Evolutionary conservation across 139 green algal species (phyloP).

Genomic region (Zygnema cylindricum): DNA sequence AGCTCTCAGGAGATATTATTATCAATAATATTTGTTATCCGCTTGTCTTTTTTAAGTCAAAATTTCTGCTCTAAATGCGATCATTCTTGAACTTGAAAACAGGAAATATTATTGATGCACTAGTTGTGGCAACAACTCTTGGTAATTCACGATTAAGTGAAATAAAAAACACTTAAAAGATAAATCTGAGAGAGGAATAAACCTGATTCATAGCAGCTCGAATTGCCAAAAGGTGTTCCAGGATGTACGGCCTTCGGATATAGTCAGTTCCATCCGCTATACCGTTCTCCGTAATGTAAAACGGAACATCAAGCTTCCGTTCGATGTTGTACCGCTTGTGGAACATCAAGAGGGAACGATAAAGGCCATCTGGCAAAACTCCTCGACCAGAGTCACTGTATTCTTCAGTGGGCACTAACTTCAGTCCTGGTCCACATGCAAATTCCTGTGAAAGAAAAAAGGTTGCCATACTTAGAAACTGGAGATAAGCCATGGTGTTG

Average conservation of each 20-base stretch:
- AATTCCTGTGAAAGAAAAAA: conserved; percentile 31
- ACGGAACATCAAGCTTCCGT: background rate
- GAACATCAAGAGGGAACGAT: conserved; percentile 42
- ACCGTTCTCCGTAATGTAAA: conserved; percentile 56
- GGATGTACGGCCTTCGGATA: conserved; percentile 42
- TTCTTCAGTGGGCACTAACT: conserved; percentile 33
- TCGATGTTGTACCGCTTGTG: conserved; percentile 49
- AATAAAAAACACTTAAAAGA: too few relatives aligned
- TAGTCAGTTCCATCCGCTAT: conserved; percentile 51
- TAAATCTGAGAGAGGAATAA: too few relatives aligned
- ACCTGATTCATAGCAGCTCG: conserved; percentile 37
- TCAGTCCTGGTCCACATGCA: conserved; percentile 20
- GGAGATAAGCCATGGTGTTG: too few relatives aligned
- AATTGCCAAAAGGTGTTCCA: conserved; percentile 52
- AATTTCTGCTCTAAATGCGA: too few relatives aligned
- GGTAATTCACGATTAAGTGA: too few relatives aligned
- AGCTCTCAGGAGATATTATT: too few relatives aligned
- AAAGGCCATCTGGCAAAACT: conserved; percentile 58
- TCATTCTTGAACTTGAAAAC: too few relatives aligned
- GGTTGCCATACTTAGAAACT: too few relatives aligned
- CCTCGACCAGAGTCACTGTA: conserved; percentile 50
- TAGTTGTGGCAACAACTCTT: too few relatives aligned
- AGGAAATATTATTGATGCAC: too few relatives aligned
- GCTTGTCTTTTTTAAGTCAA: too few relatives aligned
- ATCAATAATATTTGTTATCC: too few relatives aligned